phyloP scores from a whole-genome alignment of 2,329 filamentous ascomycete genomes.

The Xylariaceae sp. region DNA sequence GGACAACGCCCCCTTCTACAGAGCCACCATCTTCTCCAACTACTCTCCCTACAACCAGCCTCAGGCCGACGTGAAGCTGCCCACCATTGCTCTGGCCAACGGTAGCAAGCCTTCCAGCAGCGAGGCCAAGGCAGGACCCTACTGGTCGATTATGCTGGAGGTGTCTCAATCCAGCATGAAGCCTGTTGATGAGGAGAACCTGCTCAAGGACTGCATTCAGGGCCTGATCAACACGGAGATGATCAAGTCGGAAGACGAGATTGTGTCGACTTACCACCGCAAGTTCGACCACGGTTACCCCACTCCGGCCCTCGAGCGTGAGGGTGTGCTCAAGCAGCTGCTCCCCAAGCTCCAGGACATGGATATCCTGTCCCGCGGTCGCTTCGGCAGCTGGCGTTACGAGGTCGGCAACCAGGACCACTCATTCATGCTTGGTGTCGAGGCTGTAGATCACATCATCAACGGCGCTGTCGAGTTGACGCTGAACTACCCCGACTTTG shows the following conservation, averaged over 20 bases:
- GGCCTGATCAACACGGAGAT: slow-evolving; percentile 97
- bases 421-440: slow-evolving; percentile 94
- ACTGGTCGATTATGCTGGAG: slow-evolving; percentile 99
- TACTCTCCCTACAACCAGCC: slow-evolving; percentile 99
- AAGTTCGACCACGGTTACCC: slow-evolving; percentile 98
- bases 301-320: slow-evolving; percentile 88
- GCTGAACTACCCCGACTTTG: slow-evolving; percentile 93
- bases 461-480: slow-evolving; percentile 86
- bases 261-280: slow-evolving; percentile 96
- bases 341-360: slow-evolving; percentile 86
- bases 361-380: slow-evolving; percentile 91
- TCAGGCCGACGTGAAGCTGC: slow-evolving; percentile 69
- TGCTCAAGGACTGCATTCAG: slow-evolving; percentile 87
- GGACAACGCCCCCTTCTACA: slow-evolving; percentile 98
- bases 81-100: slow-evolving; percentile 77
- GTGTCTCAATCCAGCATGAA: slow-evolving; percentile 95
- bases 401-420: slow-evolving; percentile 95
- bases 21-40: slow-evolving; percentile 99
- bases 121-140: slow-evolving; percentile 77
- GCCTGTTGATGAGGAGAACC: slow-evolving; percentile 77
- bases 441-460: slow-evolving; percentile 84
- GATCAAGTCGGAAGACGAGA: slow-evolving; percentile 84
- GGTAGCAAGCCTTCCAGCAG: slow-evolving; percentile 70
- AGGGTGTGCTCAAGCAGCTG: slow-evolving; percentile 86
- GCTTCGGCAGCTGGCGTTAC: slow-evolving; percentile 97